Evolutionary conservation across 208 protist genomes (phyloP).

Genomic region (Trypanosoma mega): DNA sequence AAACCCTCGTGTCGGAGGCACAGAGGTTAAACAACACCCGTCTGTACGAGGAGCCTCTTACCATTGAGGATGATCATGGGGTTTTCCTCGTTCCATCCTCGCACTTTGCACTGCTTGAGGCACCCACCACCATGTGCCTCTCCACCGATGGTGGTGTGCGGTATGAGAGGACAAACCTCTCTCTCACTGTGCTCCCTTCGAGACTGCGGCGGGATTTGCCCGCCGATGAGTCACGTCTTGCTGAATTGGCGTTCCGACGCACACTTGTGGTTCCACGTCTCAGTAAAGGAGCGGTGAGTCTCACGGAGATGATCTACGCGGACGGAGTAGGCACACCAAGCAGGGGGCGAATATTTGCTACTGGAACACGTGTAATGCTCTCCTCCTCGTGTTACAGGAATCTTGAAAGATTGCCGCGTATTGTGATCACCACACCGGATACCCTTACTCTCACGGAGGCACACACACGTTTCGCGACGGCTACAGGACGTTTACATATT

Average conservation of each 20-base stretch:
- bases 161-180: conserved; percentile 38
- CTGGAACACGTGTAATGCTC: conserved; percentile 45
- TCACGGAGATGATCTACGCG: conserved; percentile 23
- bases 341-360: conserved; percentile 8
- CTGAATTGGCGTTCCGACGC: conserved; percentile 41
- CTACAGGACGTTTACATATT: conserved; percentile 30
- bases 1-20: conserved; percentile 8
- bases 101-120: conserved; percentile 27
- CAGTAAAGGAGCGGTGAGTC: conserved; percentile 49
- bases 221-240: conserved; percentile 33
- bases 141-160: conserved; percentile 46
- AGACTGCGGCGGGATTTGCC: conserved; percentile 38
- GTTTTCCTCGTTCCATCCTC: conserved; percentile 51
- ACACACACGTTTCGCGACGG: conserved; percentile 37
- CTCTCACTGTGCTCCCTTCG: conserved; percentile 39
- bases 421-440: conserved; percentile 34
- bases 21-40: conserved; percentile 49
- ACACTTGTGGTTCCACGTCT: conserved; percentile 55
- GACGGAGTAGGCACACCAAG: not conserved
- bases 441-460: conserved; percentile 35
- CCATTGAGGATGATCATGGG: conserved; percentile 61
- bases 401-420: conserved; percentile 40
- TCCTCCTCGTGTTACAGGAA: conserved; percentile 52
- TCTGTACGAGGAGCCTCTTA: conserved; percentile 49
- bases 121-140: conserved; percentile 40